Conservation (phyloP, 345 rosid genomes). For the Lepidium aucheri region DNA sequence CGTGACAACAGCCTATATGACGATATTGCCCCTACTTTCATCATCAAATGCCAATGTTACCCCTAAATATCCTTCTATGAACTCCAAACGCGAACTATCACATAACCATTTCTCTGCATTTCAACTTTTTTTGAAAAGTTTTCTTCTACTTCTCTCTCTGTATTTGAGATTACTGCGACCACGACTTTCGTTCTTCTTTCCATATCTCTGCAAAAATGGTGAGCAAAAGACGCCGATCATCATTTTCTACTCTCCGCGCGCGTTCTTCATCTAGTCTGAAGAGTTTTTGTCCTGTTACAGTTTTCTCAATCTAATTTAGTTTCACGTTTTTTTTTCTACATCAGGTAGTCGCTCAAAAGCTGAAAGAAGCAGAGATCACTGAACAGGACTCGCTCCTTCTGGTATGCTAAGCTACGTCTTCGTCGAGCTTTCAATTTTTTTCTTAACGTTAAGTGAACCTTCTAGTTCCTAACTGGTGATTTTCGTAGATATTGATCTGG, state of each 20-base stretch:
- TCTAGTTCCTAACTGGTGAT: not conserved
- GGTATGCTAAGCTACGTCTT: conserved; percentile 33
- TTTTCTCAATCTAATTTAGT: not conserved
- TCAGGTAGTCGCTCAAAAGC: conserved; percentile 79
- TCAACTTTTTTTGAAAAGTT: conserved; percentile 23
- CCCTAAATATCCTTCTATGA: conserved; percentile 1
- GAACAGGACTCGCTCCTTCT: conserved; percentile 98
- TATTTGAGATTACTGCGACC: not conserved
- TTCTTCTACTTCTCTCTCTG: not conserved
- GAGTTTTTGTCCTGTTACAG: not conserved
- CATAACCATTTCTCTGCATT: conserved; percentile 2
- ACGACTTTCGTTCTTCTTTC: not conserved
- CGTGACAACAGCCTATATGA: not conserved
- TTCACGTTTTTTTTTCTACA: not conserved
- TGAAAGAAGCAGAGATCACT: conserved; percentile 89
- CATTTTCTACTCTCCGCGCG: not conserved
- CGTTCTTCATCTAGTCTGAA: not conserved
- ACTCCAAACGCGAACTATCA: not conserved
- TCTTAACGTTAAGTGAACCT: not conserved
- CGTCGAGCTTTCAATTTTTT: not conserved
- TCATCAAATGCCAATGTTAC: not conserved
- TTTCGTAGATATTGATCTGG: not conserved
- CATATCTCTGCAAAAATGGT: conserved; percentile 38
- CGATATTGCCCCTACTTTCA: not conserved
- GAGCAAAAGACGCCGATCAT: conserved; percentile 21